Evolutionary conservation across 2,329 filamentous ascomycete genomes (phyloP), one percentile per base, ranked within the genome.

Genomic region (Fusarium oligoseptatum): DNA sequence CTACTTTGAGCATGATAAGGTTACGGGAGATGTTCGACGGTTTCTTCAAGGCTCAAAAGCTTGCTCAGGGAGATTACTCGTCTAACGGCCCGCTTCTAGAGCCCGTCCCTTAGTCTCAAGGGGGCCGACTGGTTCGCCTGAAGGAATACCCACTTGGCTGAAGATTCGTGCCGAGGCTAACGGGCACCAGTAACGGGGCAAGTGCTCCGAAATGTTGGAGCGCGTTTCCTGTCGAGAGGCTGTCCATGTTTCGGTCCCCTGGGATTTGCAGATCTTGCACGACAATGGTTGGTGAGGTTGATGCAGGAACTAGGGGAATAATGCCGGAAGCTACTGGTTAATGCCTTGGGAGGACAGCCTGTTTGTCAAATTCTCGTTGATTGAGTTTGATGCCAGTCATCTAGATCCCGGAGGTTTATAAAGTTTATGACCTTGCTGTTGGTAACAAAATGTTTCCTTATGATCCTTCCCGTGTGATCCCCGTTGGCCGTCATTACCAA

Each of bases 1-100:
- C n/a, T 37, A 37, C 20, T 17, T 29, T 27, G 52, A 58, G 55
- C 50, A 70, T 41, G 70, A 73, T 37, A 58, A 27, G 56, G 32
- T 74, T 61, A 68, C 71, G 71, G 73, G 71, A 64, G 48, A 64
- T 63, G 39, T 8, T 39, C 48, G 17, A 62, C 48, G 67, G 55
- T 17, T 45, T 27, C 45, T 48, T 34, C 45, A 55, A 22, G 70
- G 24, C 62, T 66, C 36, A 64, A 60, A 48, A 60, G 58, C 14
- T 64, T 12, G 57, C 27, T 37, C 12, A 36, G 12, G 27, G 39
- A 73, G 60, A 71, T 70, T 66, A 27, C 17, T 43, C 12, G 27
- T 39, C 36, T 34, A 56, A 50, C 14, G 62, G 55, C 58, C 67
- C 48, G 43, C 27, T 48, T 37, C 55, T 27, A 58, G 60, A 60